Percentiles rank a stretch among this genome's conserved stretches.
phyloP scores from a whole-genome alignment of 257 asterid species.

The Ajuga chamaepitys region DNA sequence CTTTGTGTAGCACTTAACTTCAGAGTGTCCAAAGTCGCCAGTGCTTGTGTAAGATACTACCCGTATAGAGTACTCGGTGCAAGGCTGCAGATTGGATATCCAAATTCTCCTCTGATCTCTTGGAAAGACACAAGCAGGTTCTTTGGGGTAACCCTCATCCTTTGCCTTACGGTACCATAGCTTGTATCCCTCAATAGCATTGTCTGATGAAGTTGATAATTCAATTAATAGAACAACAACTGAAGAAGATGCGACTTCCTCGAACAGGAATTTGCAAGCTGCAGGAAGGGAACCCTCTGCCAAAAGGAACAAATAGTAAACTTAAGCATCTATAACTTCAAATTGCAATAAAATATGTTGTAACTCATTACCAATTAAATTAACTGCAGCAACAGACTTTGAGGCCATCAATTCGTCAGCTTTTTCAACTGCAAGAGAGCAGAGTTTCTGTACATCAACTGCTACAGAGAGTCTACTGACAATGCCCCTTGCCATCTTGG shows the following conservation, averaged over 20 bases:
- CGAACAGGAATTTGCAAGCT: conserved; percentile 89
- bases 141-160: conserved; percentile 63
- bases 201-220: conserved; percentile 38
- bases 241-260: conserved; percentile 78
- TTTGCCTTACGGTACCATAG: conserved; percentile 82
- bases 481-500: conserved; percentile 88
- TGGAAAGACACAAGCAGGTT: conserved; percentile 71
- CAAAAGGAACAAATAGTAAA: conserved; percentile 13
- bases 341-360: conserved; percentile 9
- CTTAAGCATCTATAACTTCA: conserved; percentile 1
- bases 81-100: conserved; percentile 81
- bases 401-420: conserved; percentile 59
- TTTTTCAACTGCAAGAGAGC: conserved; percentile 76
- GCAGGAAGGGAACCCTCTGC: conserved; percentile 89
- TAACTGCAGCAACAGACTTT: conserved; percentile 26
- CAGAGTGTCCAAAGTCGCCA: conserved; percentile 81
- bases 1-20: conserved; percentile 77
- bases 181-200: conserved; percentile 75
- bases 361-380: conserved; percentile 38
- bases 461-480: conserved; percentile 82
- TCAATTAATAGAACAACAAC: conserved; percentile 68
- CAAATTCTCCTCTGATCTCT: conserved; percentile 72
- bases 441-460: conserved; percentile 61
- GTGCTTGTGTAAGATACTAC: conserved; percentile 58
- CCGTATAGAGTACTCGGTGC: conserved; percentile 82